Evolutionary conservation across 78 protist species (phyloP).

Genomic region (Polysphondylium violaceum): DNA sequence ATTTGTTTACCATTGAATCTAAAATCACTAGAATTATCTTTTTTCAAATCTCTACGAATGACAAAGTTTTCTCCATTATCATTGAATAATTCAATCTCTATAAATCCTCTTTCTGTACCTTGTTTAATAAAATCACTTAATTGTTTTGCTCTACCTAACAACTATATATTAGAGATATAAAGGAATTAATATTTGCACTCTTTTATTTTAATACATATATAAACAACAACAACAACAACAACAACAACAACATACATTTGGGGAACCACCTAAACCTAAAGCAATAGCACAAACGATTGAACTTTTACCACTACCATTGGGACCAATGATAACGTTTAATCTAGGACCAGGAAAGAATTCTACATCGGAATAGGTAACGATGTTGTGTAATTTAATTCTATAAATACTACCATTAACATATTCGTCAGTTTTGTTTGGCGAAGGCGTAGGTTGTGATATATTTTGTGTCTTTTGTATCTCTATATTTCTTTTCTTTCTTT

Average conservation of each 20-base stretch:
- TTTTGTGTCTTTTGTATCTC: slow-evolving; percentile 30
- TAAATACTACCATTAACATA: slow-evolving; percentile 62
- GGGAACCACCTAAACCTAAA: slow-evolving; percentile 92
- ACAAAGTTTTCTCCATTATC: slow-evolving; percentile 3
- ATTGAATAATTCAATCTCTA: slow-evolving; percentile 88
- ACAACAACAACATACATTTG: slow-evolving; percentile 21
- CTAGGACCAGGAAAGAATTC: slow-evolving; percentile 86
- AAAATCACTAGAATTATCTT: slow-evolving; percentile 41
- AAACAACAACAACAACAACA: too few relatives aligned
- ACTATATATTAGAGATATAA: not conserved
- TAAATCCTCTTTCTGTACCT: slow-evolving; percentile 67
- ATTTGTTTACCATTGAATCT: slow-evolving; percentile 56
- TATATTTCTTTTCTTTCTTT: not conserved
- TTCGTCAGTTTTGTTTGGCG: not conserved
- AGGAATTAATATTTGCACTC: too few relatives aligned
- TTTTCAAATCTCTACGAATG: slow-evolving; percentile 48
- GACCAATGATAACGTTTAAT: slow-evolving; percentile 94
- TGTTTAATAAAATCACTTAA: slow-evolving; percentile 77
- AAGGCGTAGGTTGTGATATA: slow-evolving; percentile 44
- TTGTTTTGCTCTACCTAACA: slow-evolving; percentile 86
- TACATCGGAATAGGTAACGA: slow-evolving; percentile 78
- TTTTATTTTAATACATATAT: too few relatives aligned
- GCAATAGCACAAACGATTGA: slow-evolving; percentile 93
- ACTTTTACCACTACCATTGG: slow-evolving; percentile 97
- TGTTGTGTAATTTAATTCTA: slow-evolving; percentile 52